phyloP scores from a whole-genome alignment of 164 flowering plant genomes.

The Platanus orientalis region DNA sequence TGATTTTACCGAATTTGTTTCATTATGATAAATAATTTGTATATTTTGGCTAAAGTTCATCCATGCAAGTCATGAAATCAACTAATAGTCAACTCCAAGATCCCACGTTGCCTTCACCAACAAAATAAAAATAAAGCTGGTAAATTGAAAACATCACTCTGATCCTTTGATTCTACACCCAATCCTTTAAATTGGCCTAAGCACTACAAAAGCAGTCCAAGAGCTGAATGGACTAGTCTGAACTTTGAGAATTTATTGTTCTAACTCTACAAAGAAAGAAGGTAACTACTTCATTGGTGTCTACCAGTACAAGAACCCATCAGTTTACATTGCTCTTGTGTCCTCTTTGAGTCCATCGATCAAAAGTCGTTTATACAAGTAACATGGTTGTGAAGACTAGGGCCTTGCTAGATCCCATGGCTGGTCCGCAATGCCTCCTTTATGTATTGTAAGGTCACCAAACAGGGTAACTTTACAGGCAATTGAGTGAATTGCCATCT shows the following conservation, averaged over 20 bases:
- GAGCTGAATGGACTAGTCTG: neutral
- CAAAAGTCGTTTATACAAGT: neutral
- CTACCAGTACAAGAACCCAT: neutral
- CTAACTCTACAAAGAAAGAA: neutral
- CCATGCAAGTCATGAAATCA: too few relatives aligned
- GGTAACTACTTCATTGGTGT: neutral
- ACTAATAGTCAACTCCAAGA: too few relatives aligned
- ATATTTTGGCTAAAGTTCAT: too few relatives aligned
- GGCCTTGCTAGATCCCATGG: neutral
- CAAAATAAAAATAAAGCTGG: neutral
- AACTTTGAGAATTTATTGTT: neutral
- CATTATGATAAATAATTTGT: too few relatives aligned
- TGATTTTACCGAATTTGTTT: too few relatives aligned
- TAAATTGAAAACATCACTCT: neutral
- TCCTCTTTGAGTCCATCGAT: neutral
- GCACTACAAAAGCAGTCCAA: neutral
- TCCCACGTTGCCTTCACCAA: too few relatives aligned
- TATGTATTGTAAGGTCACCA: neutral
- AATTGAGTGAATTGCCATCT: slow-evolving; percentile 16
- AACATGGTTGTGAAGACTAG: neutral
- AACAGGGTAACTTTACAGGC: neutral
- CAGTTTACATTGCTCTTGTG: neutral
- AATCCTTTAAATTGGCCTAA: neutral
- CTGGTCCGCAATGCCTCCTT: neutral
- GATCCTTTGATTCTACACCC: neutral